Evolutionary conservation across 148 eudicot species (phyloP), one percentile per base, ranked within the genome.

Genomic region (Heliosperma pusillum): DNA sequence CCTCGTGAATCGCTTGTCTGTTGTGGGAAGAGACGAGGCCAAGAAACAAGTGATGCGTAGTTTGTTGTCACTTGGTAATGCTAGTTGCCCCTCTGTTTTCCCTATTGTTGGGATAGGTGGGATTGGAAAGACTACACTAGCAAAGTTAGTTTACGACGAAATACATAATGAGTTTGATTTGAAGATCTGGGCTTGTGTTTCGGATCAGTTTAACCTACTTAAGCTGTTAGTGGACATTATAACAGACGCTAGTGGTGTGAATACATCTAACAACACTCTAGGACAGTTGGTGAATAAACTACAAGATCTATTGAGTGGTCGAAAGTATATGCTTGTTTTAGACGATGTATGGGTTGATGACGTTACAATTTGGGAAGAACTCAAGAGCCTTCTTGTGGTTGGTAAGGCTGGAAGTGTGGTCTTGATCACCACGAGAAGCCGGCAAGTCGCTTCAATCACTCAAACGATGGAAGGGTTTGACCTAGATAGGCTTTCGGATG

Each of bases 81-180:
- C 10, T 77, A 9, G 25, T 10, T 5, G 44, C 58, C 4, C 78
- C 10, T 20, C 60, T 0, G 80, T 84, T 6, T 29, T 81, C 62
- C 80, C 82, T 7, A 58, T 81, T 3, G 30, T 81, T 15, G 80
- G 84, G 21, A 20, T 81, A 10, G 79, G 80, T 16, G 84, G 84
- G n/a, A n/a, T n/a, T n/a, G n/a, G n/a, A n/a, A n/a, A n/a, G n/a
- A n/a, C n/a, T n/a, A n/a, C n/a, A n/a, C 19, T 84, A 3, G 82
- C 82, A 15, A 77, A 79, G 29, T 11, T 76, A 19, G 66, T 81
- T 4, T 76, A 24, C 27, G 57, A 65, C 36, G 84, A 81, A 2
- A 42, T 42, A n/a, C n/a, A n/a, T 2, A 16, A 24, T 1, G 47
- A 76, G 22, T 84, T 84, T 27, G 69, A 62, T 66, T 2, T 63